These are phyloP conservation scores for Phytophthora litchii DNA, from an alignment of 352 stramenopile species.

Conservation along the genomic window DNA sequence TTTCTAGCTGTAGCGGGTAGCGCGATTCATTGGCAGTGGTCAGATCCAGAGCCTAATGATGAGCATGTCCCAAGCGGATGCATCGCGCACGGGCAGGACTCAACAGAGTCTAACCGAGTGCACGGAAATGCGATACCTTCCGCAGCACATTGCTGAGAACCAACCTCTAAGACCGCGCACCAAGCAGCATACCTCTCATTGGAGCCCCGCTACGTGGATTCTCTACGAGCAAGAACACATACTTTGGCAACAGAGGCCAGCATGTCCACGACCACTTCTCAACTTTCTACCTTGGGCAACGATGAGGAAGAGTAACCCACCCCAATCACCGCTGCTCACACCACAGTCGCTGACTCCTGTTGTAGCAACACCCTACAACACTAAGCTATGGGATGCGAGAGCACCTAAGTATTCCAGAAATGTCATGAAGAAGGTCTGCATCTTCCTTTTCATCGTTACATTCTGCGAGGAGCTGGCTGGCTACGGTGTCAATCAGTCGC, in stretches of 20 bases:
- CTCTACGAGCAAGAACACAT: background rate
- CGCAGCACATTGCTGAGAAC: constrained; percentile 6
- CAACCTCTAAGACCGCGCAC: constrained; percentile 8
- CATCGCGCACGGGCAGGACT: constrained; percentile 1
- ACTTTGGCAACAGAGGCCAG: background rate
- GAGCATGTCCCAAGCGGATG: no score
- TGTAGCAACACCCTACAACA: constrained; percentile 13
- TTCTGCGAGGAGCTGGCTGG: constrained; percentile 53
- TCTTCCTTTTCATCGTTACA: constrained; percentile 57
- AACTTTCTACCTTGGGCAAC: constrained; percentile 1
- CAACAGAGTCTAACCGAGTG: constrained; percentile 1
- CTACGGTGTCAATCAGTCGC: constrained; percentile 60
- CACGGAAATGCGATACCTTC: background rate
- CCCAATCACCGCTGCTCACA: constrained; percentile 16
- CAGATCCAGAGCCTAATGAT: no score
- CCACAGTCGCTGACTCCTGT: constrained; percentile 19
- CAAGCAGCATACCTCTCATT: constrained; percentile 4
- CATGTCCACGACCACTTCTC: constrained; percentile 4
- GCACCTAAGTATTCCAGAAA: constrained; percentile 56
- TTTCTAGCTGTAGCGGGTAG: background rate
- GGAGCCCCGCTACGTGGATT: constrained; percentile 2
- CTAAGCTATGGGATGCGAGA: constrained; percentile 48
- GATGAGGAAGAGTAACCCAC: constrained; percentile 11
- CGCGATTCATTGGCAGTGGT: background rate
- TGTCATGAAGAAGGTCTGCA: constrained; percentile 53